A percentile compares a stretch with the other conserved stretches of the same genome.
phyloP scores from a whole-genome alignment of 768 basidiomycete genomes.

The Boletus barrowsii region DNA sequence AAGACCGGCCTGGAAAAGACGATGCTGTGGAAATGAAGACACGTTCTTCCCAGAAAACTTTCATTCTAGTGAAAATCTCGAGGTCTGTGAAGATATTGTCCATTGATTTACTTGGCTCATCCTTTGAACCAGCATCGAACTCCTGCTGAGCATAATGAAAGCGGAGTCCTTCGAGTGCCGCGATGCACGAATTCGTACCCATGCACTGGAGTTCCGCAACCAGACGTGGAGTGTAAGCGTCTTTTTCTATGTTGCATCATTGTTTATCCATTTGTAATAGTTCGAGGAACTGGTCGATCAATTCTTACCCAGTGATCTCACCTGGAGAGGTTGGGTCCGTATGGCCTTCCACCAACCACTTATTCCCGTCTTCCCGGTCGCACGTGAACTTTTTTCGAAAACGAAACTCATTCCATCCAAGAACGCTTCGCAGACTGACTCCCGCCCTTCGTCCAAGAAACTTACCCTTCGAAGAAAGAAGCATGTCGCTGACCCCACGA shows the following conservation, averaged over 20 bases:
- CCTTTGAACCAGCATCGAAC: conserved; percentile 48
- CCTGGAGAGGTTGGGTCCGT: conserved; percentile 80
- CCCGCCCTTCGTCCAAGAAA: conserved; percentile 23
- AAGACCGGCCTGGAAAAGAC: conserved; percentile 31
- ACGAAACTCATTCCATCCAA: conserved; percentile 62
- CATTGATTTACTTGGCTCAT: conserved; percentile 17
- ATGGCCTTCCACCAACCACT: conserved; percentile 81
- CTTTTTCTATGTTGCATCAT: conserved; percentile 2
- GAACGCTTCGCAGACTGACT: conserved; percentile 29
- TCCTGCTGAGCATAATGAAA: conserved; percentile 76
- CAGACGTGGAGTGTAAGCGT: conserved; percentile 75
- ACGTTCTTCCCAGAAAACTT: conserved; percentile 79
- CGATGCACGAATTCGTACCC: conserved; percentile 75
- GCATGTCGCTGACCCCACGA: conserved; percentile 10
- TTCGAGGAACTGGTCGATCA: conserved; percentile 79
- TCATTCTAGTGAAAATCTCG: conserved; percentile 72
- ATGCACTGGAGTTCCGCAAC: conserved; percentile 77
- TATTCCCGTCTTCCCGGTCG: conserved; percentile 74
- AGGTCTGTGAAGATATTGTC: conserved; percentile 41
- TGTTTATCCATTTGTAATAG: conserved; percentile 33
- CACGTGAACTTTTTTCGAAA: conserved; percentile 73
- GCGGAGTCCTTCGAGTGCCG: conserved; percentile 83
- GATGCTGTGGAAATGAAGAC: conserved; percentile 82
- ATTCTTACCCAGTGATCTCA: conserved; percentile 74
- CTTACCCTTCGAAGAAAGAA: conserved; percentile 18